phyloP scores from a whole-genome alignment of 163 green algal genomes.

The Trebouxia gelatinosa region DNA sequence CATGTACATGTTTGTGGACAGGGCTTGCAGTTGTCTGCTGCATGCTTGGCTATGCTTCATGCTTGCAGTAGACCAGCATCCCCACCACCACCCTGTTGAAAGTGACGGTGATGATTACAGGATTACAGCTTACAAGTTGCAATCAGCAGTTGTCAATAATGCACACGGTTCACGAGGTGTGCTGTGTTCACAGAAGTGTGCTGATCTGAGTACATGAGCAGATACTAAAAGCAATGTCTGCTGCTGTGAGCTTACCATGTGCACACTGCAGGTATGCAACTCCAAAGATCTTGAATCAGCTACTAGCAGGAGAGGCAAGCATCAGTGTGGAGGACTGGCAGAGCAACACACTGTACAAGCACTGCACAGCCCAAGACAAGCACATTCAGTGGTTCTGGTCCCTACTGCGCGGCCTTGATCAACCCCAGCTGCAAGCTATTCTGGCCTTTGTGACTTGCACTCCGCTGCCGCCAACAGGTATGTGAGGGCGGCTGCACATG shows the following conservation, averaged over 20 bases:
- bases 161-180: too few relatives aligned
- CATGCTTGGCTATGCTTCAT: neutral
- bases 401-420: neutral
- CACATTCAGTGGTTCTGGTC: slow-evolving; percentile 45
- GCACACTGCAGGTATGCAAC: slow-evolving; percentile 15
- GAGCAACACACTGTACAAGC: slow-evolving; percentile 34
- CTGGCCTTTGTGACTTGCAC: slow-evolving; percentile 46
- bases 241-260: neutral
- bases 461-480: slow-evolving; percentile 37
- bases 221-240: too few relatives aligned
- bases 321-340: slow-evolving; percentile 37
- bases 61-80: too few relatives aligned
- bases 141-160: too few relatives aligned
- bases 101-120: too few relatives aligned
- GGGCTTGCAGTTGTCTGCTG: neutral
- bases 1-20: neutral
- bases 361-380: neutral
- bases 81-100: too few relatives aligned
- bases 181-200: neutral
- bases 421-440: slow-evolving; percentile 26
- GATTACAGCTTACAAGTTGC: too few relatives aligned
- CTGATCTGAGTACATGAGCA: too few relatives aligned
- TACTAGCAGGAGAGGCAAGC: neutral
- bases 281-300: slow-evolving; percentile 1
- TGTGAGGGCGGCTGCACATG: neutral